These are phyloP conservation scores for Ophiorrhiza pumila DNA, from an alignment of 257 asterid genomes.

Conservation along the genomic window DNA sequence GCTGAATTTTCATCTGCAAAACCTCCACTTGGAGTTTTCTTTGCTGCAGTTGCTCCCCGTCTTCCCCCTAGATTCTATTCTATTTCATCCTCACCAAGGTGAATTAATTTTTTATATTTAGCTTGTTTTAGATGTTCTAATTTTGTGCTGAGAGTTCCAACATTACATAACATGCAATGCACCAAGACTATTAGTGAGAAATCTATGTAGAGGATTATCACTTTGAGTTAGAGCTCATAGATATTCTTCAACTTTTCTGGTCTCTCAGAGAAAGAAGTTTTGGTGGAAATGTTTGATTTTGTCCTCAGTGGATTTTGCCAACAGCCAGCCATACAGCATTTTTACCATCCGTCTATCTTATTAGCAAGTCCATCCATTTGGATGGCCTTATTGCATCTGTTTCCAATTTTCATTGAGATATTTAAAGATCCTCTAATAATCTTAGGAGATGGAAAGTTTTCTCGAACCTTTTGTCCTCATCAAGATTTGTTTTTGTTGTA, in stretches of 20 bases:
- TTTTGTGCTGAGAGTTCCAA: not conserved
- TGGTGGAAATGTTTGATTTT: not conserved
- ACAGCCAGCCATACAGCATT: not conserved
- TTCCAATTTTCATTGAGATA: not conserved
- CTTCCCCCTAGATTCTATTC: conserved; percentile 93
- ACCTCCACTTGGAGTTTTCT: conserved; percentile 94
- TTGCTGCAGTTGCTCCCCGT: conserved; percentile 93
- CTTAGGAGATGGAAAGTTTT: not conserved
- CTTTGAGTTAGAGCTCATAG: not conserved
- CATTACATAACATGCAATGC: not conserved
- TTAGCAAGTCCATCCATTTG: not conserved
- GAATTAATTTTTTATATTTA: conserved; percentile 20
- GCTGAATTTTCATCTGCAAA: conserved; percentile 86
- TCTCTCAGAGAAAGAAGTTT: not conserved
- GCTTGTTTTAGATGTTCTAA: not conserved
- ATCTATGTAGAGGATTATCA: not conserved
- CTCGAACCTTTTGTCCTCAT: not conserved
- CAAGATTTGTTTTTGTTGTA: not conserved
- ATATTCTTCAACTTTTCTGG: not conserved
- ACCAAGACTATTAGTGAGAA: not conserved
- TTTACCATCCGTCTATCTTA: not conserved
- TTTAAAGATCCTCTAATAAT: not conserved
- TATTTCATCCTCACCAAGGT: conserved; percentile 95
- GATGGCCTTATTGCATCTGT: not conserved
- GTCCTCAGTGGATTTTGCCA: not conserved